Evolutionary conservation across 2,329 filamentous ascomycete species (phyloP), one percentile per base, ranked within the genome.

Genomic region (Aspergillus fumigatus): DNA sequence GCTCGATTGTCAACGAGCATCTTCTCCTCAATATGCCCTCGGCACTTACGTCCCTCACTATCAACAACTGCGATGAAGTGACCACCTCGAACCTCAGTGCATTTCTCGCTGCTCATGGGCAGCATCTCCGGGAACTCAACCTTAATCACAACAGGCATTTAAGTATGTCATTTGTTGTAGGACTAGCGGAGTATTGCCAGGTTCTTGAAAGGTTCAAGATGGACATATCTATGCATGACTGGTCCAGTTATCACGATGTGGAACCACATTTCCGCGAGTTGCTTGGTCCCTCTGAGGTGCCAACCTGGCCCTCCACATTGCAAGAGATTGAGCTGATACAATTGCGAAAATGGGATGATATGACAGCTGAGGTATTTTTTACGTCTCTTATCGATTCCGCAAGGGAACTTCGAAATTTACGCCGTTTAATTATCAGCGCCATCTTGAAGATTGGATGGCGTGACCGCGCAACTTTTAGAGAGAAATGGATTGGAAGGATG

Each of bases 381-480:
- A 81, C 84, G 43, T 94, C 90, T 17, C 78, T 97, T 2, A 82
- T 93, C 23, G 82, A 92, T 56, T 85, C 84, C 51, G 90, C 92
- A 0, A 77, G 81, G 1, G 73, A 81, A 2, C 72, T 97, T 23
- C 83, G 80, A 0, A 77, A 85, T 56, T 80, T 97, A 25, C 86
- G 91, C 8, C 79, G 82, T 47, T 76, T 97, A 10, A 80, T 83
- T 1, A 83, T 97, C 62, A 89, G 88, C 65, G 87, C 88, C 1
- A 93, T 91, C 72, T 79, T 97, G 50, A 85, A 92, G 66, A 86
- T 88, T 26, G 79, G 80, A 10, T 96, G 92, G 90, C 87, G 91
- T 59, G 85, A 91, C 67, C 85, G 93, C 45, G 89, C 89, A 19
- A 82, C 82, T n/a, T 87, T 97, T 66, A 84, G 92, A 41, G 85